Base-by-base conservation (phyloP, 257 asterid genomes). In the Perilla frutescens region DNA sequence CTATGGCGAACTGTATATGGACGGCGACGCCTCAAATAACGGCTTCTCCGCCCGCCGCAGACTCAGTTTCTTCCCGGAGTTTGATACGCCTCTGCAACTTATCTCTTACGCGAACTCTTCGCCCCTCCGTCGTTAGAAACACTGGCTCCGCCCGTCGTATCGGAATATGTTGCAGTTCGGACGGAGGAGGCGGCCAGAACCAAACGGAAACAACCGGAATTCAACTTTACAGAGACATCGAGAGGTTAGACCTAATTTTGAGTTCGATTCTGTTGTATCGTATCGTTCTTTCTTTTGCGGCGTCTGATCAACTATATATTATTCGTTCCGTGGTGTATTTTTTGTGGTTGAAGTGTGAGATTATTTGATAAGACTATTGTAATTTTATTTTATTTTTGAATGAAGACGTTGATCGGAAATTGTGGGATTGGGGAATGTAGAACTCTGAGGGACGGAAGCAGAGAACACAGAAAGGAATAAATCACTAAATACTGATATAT, bases 151-250 rank as follows among this genome's bases (percentile, higher is more conserved):
- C 69, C 44, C 85, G 81, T 12, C 78, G 81, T 20, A 3, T 20
- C 81, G 80, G 83, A 70, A 75, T 81, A 51, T 73, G 13, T 70
- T 84, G 87, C 77, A 72, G 66, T 72, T 71, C 83, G 53, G 84
- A 76, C 26, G 81, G 74, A 7, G 55, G 80, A 60, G 74, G 76
- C 12, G 81, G 77, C 31, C 59, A 49, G 51, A 82, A 48, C 43
- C 87, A 77, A 47, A 54, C 75, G 9, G 83, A 84, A 76, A 60
- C 81, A n/a, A 82, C 86, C 1, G 97, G 90, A 62, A 81, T 91
- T 73, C 96, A 93, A 82, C 73, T 91, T 49, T 93, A 91, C 81
- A 80, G 87, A 82, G 96, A 93, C 76, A 91, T 91, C 76, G 97
- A 93, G 76, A 88, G 97, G 98, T 91, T 10, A 9, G 8, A 7